Evolutionary conservation across 2,329 filamentous ascomycete species (phyloP), one percentile per base, ranked within the genome.

Genomic region (Talaromyces sp.): DNA sequence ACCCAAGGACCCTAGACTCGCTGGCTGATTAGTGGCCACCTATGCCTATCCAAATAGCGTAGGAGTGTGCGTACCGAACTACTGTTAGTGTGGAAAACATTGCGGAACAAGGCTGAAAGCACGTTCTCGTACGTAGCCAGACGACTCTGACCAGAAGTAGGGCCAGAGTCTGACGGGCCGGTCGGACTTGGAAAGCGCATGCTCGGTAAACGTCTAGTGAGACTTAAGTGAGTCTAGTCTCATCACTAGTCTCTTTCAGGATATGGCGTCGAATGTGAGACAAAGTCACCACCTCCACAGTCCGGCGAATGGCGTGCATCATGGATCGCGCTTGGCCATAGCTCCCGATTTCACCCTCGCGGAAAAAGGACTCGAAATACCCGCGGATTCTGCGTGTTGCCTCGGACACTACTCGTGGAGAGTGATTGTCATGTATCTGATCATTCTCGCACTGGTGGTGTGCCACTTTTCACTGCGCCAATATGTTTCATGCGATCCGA

Each of bases 261-360:
- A 19, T 39, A 56, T 22, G 17, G 43, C 52, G n/a, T 62, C 49
- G 31, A 58, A 58, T 37, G 57, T 65, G 58, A 61, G 63, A 65
- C 63, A 61, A 41, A 39, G 33, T 58, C 33, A 58, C 54, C 2
- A 58, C 35, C 56, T 63, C 61, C 61, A 39, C 61, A 66, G 31
- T 50, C 54, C 61, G 64, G 57, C 54, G 61, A 66, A 63, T 66
- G 61, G 64, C 41, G n/a, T 61, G 64, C 64, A 60, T 56, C 57
- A 58, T 35, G 56, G 45, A 22, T 54, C 33, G 41, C 41, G 25
- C 41, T 33, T 61, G 58, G 61, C 61, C 52, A 63, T 61, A 63
- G 64, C 61, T 63, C 54, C 64, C 61, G 64, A 50, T 27, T 63
- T 63, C 15, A 25, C 61, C 64, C 64, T 31, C 22, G 15, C 56